A percentile compares a stretch with the other conserved stretches of the same genome.
Conservation (phyloP, 306 rosid species). For the Hylodesmum podocarpum region DNA sequence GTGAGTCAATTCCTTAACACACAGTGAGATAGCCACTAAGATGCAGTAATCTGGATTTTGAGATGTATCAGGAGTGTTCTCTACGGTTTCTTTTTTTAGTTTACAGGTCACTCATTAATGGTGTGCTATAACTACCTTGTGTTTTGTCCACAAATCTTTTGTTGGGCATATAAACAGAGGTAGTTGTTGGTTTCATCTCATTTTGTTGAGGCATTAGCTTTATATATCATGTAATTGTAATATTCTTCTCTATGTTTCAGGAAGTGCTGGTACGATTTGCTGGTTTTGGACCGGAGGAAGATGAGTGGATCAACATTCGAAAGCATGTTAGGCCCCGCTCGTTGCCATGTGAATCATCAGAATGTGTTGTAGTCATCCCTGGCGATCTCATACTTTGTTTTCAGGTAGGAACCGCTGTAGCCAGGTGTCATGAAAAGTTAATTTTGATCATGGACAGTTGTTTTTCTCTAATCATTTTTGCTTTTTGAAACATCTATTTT, state of each 20-base stretch:
- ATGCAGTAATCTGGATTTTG: neutral
- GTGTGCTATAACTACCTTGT: conserved; percentile 14
- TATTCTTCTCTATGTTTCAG: conserved; percentile 49
- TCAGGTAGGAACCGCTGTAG: conserved; percentile 61
- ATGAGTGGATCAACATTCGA: conserved; percentile 90
- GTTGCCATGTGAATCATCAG: conserved; percentile 96
- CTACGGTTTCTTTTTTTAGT: neutral
- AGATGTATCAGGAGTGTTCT: neutral
- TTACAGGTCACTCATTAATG: neutral
- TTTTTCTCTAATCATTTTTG: conserved; percentile 17
- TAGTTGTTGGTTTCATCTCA: neutral
- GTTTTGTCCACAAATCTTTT: conserved; percentile 17
- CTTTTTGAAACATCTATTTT: neutral
- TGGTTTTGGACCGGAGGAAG: conserved; percentile 97
- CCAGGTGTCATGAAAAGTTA: conserved; percentile 20
- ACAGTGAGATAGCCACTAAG: neutral
- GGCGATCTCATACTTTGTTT: conserved; percentile 97
- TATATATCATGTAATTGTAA: neutral
- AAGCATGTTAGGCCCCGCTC: conserved; percentile 91
- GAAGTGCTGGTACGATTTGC: conserved; percentile 87
- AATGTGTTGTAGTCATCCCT: conserved; percentile 95
- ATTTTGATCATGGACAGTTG: conserved; percentile 1
- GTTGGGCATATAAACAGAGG: neutral
- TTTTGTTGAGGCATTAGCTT: conserved; percentile 9
- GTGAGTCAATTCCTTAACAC: neutral